Percentiles rank a stretch among this genome's conserved stretches.
These are phyloP conservation scores for Suillus alpinus DNA, from an alignment of 768 basidiomycete species.

Conservation along the genomic window DNA sequence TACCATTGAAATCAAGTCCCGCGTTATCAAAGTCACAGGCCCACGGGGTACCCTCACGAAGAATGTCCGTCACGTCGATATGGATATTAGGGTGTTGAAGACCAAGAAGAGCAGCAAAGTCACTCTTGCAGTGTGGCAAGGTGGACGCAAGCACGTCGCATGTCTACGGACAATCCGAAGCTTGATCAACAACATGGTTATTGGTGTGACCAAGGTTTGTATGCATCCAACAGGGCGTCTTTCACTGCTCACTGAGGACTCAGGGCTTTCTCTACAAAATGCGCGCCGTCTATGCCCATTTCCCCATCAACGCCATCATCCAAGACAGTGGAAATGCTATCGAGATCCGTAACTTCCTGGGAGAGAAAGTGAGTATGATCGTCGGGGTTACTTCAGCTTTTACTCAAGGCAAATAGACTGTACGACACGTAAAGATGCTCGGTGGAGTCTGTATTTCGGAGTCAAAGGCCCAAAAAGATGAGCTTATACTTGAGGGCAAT, in stretches of 20 bases:
- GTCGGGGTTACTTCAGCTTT: not conserved
- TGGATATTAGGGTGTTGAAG: slow-evolving; percentile 87
- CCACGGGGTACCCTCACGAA: slow-evolving; percentile 92
- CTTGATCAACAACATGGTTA: slow-evolving; percentile 96
- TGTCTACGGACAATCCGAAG: slow-evolving; percentile 96
- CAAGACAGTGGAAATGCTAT: slow-evolving; percentile 67
- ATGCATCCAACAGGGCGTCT: not conserved
- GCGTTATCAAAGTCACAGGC: slow-evolving; percentile 88
- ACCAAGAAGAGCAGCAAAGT: slow-evolving; percentile 67
- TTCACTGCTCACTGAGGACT: slow-evolving; percentile 5
- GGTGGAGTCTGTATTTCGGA: slow-evolving; percentile 80
- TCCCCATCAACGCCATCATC: slow-evolving; percentile 99
- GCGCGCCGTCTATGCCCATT: slow-evolving; percentile 99
- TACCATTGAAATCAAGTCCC: slow-evolving; percentile 83
- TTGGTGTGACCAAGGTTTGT: slow-evolving; percentile 88
- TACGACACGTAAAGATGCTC: slow-evolving; percentile 91
- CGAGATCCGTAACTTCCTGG: slow-evolving; percentile 94
- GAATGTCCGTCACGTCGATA: slow-evolving; percentile 88
- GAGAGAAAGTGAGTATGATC: slow-evolving; percentile 72
- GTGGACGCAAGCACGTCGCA: slow-evolving; percentile 96
- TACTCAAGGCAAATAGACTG: slow-evolving; percentile 50
- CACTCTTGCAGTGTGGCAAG: slow-evolving; percentile 96
- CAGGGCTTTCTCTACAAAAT: slow-evolving; percentile 99
- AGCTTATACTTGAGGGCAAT: slow-evolving; percentile 90
- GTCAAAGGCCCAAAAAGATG: slow-evolving; percentile 92